Conservation (phyloP, 2,329 filamentous ascomycete species). For the Atkinsonella hypoxylon region DNA sequence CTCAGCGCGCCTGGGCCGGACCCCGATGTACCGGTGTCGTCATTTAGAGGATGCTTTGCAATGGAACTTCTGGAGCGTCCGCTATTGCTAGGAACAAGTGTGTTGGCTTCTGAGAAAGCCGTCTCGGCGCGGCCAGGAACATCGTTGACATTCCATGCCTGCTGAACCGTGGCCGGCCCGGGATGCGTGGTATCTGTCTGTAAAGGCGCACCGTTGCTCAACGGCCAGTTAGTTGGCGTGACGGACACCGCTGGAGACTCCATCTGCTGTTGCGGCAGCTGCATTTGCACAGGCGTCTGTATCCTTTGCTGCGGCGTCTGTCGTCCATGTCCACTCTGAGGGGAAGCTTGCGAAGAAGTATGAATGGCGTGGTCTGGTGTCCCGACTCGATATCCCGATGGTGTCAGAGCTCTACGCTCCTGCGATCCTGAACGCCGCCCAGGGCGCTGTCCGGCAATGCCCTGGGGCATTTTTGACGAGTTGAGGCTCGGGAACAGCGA, state of each 20-base stretch:
- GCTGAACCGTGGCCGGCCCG: conserved; percentile 20
- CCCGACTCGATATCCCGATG: conserved; percentile 18
- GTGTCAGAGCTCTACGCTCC: conserved; percentile 24
- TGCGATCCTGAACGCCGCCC: conserved; percentile 24
- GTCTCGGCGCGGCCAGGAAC: conserved; percentile 35
- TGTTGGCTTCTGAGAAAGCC: conserved; percentile 38
- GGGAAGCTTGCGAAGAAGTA: not conserved
- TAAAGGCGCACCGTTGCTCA: not conserved
- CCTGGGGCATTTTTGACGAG: conserved; percentile 17
- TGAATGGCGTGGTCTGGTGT: conserved; percentile 10
- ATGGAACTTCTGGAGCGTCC: conserved; percentile 43
- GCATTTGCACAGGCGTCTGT: not conserved
- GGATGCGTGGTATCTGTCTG: conserved; percentile 3
- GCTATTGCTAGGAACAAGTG: conserved; percentile 37
- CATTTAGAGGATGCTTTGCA: conserved; percentile 37
- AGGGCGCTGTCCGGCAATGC: conserved; percentile 12
- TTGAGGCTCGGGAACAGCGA: conserved; percentile 45
- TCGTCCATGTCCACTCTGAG: not conserved
- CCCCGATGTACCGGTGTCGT: conserved; percentile 18
- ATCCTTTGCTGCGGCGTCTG: not conserved
- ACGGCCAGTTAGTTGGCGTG: conserved; percentile 6
- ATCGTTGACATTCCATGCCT: conserved; percentile 29
- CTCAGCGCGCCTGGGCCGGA: conserved; percentile 32
- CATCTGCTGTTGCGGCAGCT: conserved; percentile 4
- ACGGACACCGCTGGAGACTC: not conserved